Conservation (phyloP, 805 yeast genomes). For the Wickerhamomyces bovis region DNA sequence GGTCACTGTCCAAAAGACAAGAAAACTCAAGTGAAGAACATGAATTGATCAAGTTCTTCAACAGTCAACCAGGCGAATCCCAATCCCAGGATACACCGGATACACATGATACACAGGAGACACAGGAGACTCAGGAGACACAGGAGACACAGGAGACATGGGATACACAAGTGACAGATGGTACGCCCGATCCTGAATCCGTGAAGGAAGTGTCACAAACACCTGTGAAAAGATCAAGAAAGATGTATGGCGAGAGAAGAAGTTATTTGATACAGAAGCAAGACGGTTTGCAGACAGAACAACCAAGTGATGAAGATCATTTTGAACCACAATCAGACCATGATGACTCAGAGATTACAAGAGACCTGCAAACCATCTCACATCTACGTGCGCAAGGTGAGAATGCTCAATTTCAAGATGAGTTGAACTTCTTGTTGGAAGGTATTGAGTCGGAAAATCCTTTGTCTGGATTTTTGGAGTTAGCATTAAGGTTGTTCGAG, state of each 20-base stretch:
- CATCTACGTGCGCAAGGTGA: slow-evolving; percentile 31
- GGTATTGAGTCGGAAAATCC: slow-evolving; percentile 16
- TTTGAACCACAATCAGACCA: slow-evolving; percentile 11
- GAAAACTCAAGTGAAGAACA: slow-evolving; percentile 5
- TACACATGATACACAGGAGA: slow-evolving; percentile 2
- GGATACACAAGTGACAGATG: slow-evolving; percentile 4
- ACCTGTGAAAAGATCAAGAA: slow-evolving; percentile 9
- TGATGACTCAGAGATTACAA: background rate
- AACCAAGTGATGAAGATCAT: slow-evolving; percentile 1
- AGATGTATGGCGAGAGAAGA: slow-evolving; percentile 27
- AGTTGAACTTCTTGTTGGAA: slow-evolving; percentile 28
- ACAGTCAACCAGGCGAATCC: slow-evolving; percentile 4
- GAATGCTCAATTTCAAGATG: slow-evolving; percentile 28
- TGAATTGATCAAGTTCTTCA: slow-evolving; percentile 11
- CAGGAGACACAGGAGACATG: no score
- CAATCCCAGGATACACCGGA: slow-evolving; percentile 1
- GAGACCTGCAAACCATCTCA: slow-evolving; percentile 18
- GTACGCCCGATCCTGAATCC: background rate
- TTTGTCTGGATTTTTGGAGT: slow-evolving; percentile 20
- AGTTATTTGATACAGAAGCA: slow-evolving; percentile 18
- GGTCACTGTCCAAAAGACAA: slow-evolving; percentile 6
- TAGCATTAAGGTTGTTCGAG: slow-evolving; percentile 19
- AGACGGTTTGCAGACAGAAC: slow-evolving; percentile 1
- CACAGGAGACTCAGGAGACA: no score
- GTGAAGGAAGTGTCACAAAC: background rate